Percentiles rank a stretch among this genome's conserved stretches.
These are phyloP conservation scores for Albugo candida DNA, from an alignment of 352 stramenopile species.

Conservation along the genomic window DNA sequence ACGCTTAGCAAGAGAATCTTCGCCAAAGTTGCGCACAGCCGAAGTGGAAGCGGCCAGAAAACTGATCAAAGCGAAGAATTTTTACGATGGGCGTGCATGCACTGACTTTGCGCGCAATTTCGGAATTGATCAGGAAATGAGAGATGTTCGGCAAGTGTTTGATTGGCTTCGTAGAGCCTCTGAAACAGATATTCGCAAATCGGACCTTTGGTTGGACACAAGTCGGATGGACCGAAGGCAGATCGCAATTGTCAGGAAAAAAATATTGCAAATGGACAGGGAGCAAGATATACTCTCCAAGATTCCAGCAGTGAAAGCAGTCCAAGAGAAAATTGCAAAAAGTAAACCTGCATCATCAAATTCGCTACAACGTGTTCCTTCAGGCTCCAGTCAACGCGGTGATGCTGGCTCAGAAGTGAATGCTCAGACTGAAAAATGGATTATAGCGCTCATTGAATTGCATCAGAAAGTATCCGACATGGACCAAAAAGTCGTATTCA, in stretches of 20 bases:
- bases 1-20: slow-evolving; percentile 49
- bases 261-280: slow-evolving; percentile 74
- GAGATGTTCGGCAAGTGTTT: slow-evolving; percentile 70
- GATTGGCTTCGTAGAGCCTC: slow-evolving; percentile 63
- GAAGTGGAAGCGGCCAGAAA: slow-evolving; percentile 57
- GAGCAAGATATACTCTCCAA: slow-evolving; percentile 64
- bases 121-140: slow-evolving; percentile 56
- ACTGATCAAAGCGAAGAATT: slow-evolving; percentile 74
- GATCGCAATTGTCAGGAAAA: slow-evolving; percentile 57
- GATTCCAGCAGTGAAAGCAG: slow-evolving; percentile 68
- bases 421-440: slow-evolving; percentile 73
- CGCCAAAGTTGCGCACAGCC: slow-evolving; percentile 36
- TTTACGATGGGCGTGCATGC: slow-evolving; percentile 74
- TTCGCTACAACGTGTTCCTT: slow-evolving; percentile 24
- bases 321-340: slow-evolving; percentile 47
- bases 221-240: slow-evolving; percentile 76
- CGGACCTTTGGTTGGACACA: slow-evolving; percentile 68
- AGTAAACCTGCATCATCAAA: slow-evolving; percentile 23
- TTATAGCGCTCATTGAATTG: slow-evolving; percentile 67
- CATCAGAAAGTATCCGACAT: slow-evolving; percentile 76
- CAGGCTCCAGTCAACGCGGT: slow-evolving; percentile 58
- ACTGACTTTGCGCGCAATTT: slow-evolving; percentile 66
- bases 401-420: slow-evolving; percentile 72
- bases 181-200: slow-evolving; percentile 67
- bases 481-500: slow-evolving; percentile 38